Base-by-base conservation (phyloP, 75 land plant genomes). In the Larix kaempferi region DNA sequence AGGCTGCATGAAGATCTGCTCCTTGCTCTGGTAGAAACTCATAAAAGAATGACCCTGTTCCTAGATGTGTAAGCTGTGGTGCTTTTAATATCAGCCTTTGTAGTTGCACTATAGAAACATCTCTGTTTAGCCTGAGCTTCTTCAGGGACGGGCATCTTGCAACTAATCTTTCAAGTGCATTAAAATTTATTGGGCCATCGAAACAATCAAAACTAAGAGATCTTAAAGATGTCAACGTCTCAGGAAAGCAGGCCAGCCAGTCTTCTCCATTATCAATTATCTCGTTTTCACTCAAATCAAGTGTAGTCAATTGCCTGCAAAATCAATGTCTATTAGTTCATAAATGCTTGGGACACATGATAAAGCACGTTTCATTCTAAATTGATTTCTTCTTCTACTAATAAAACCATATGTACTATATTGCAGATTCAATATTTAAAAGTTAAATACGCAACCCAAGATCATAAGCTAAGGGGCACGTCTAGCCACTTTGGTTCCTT, bases 211-310 rank as follows among this genome's bases (percentile, higher is more conserved):
- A 91, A 74, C 91, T 89, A 55, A 95, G 87, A 52, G 92, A 84
- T 39, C 83, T 88, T 21, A 95, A 81, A 0, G 92, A 89, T 3
- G 93, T 89, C 78, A 80, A 88, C 37, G 85, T 84, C 14, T 87
- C 91, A 57, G 98, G 92, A 77, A 95, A 95, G 73, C 88, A 83
- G 60, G 83, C 88, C 27, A 95, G 85, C 98, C 96, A 95, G 2
- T 87, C 82, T 3, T 83, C 82, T 37, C 79, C 87, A 15, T 52
- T 76, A 25, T 91, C 90, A 5, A 81, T 83, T 41, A 93, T 81
- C 39, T 93, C 91, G 76, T 81, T 85, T 57, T 94, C 98, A 59
- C 87, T 91, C 58, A 94, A 82, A 60, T 92, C 95, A 19, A 94
- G 84, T 76, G 87, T 93, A 52, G 76, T 85, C n/a, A 94, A 84